Evolutionary conservation across 805 yeast genomes (phyloP).

Genomic region (Grigorovia jiainica): DNA sequence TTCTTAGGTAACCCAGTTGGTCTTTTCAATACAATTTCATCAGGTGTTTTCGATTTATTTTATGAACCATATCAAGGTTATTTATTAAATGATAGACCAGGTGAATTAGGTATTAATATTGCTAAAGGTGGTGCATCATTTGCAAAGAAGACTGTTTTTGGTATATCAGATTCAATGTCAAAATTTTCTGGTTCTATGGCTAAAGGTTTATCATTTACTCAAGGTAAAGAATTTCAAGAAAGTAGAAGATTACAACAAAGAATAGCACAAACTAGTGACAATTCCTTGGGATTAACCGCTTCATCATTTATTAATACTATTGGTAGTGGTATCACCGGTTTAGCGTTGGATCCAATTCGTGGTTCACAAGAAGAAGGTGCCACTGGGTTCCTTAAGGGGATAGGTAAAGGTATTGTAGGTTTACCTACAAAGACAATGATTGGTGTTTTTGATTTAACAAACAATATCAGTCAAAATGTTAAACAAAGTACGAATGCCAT

Average conservation of each 20-base stretch:
- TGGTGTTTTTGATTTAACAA: slow-evolving; percentile 87
- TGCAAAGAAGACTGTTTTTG: slow-evolving; percentile 88
- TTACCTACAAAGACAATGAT: slow-evolving; percentile 95
- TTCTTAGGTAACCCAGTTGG: slow-evolving; percentile 97
- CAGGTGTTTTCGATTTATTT: slow-evolving; percentile 93
- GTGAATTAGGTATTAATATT: slow-evolving; percentile 86
- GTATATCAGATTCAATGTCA: slow-evolving; percentile 87
- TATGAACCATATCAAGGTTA: slow-evolving; percentile 97
- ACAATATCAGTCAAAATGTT: slow-evolving; percentile 88
- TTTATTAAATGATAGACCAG: slow-evolving; percentile 88
- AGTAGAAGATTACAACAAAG: slow-evolving; percentile 64
- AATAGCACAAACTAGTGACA: slow-evolving; percentile 30
- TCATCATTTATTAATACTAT: slow-evolving; percentile 79
- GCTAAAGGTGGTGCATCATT: slow-evolving; percentile 96
- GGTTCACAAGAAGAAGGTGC: slow-evolving; percentile 90
- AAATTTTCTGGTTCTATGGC: slow-evolving; percentile 91
- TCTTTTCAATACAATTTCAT: slow-evolving; percentile 79
- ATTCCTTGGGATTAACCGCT: slow-evolving; percentile 80
- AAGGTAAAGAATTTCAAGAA: slow-evolving; percentile 79
- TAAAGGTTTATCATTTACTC: slow-evolving; percentile 83
- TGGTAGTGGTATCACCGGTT: slow-evolving; percentile 79
- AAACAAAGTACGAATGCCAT: slow-evolving; percentile 85
- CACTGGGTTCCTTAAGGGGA: slow-evolving; percentile 82
- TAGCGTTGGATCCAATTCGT: slow-evolving; percentile 82
- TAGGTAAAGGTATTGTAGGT: slow-evolving; percentile 92